A percentile compares a stretch with the other conserved stretches of the same genome.
phyloP scores from a whole-genome alignment of 352 stramenopile species.

The Globisporangium orthogonon region DNA sequence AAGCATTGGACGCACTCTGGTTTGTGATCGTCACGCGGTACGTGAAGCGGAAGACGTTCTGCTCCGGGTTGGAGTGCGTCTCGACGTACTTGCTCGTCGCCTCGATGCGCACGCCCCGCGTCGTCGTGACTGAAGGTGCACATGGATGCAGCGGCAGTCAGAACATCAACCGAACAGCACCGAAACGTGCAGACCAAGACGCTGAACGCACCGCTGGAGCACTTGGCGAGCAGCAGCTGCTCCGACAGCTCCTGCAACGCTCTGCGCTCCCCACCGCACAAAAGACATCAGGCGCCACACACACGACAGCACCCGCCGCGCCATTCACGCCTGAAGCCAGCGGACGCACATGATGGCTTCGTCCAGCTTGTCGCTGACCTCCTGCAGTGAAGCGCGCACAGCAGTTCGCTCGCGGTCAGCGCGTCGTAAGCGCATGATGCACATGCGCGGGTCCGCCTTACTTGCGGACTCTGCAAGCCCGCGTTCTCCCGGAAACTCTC shows the following conservation, averaged over 20 bases:
- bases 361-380: constrained; percentile 44
- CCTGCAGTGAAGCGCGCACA: constrained; percentile 9
- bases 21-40: constrained; percentile 80
- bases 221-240: constrained; percentile 58
- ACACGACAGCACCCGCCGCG: neutral
- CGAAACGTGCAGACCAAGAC: neutral
- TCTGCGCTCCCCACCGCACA: constrained; percentile 14
- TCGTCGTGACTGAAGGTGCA: constrained; percentile 46
- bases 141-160: neutral
- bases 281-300: neutral
- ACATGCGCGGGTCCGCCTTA: constrained; percentile 2
- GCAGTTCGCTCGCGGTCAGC: neutral
- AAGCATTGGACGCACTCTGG: constrained; percentile 30
- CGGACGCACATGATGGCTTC: constrained; percentile 50
- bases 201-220: constrained; percentile 47
- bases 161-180: neutral
- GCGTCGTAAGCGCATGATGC: neutral
- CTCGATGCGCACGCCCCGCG: constrained; percentile 59
- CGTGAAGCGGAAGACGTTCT: constrained; percentile 62
- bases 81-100: constrained; percentile 67
- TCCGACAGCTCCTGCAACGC: constrained; percentile 55
- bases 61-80: constrained; percentile 38
- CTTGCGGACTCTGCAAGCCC: constrained; percentile 28
- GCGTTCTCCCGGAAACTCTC: constrained; percentile 37
- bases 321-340: neutral